Base-by-base conservation (phyloP, 164 flowering plant species). In the Pachysandra terminalis region DNA sequence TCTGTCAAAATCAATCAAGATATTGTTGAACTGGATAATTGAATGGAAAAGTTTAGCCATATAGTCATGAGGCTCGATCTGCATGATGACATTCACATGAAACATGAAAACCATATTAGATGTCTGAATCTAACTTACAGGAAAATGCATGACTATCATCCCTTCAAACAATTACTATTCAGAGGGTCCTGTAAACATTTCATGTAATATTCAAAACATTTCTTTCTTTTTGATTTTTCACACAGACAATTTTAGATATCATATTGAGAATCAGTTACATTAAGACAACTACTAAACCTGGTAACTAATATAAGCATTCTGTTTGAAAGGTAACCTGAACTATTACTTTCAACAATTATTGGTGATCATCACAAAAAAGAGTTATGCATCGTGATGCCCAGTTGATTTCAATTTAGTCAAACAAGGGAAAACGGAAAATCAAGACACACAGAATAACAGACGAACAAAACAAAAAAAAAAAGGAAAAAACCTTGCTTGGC, bases 11-110 rank as follows among this genome's bases (percentile, higher is more conserved):
- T 90, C 96, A 72, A 86, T 78, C 74, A 95, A 81, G 56, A 92
- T 82, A 74, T 77, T 88, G 79, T 95, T 92, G 80, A 89, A 92
- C 75, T 70, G 83, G 73, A 77, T 78, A 41, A 89, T 65, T 61
- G 86, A 77, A 79, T 86, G 70, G 72, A 90, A 95, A 67, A 92
- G 86, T 72, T 82, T 82, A 21, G 96, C 93, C 93, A 92, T 95
- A 53, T 95, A 92, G 76, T 95, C 99, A 83, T 90, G 99, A 67
- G 97, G 74, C 71, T 95, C 99, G 73, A 95, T 95, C 99, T 95
- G 90, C 83, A 80, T 10, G n/a, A 7, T 0, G 35, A 49, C 15
- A 23, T 59, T 59, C 53, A 52, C 17, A 64, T 48, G 37, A 32
- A 17, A 23, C 15, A 63, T 15, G 57, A 69, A 19, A n/a, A 54